Conservation (phyloP, 1,139 yeast genomes). For the Protomyces lactucae-debilis region DNA sequence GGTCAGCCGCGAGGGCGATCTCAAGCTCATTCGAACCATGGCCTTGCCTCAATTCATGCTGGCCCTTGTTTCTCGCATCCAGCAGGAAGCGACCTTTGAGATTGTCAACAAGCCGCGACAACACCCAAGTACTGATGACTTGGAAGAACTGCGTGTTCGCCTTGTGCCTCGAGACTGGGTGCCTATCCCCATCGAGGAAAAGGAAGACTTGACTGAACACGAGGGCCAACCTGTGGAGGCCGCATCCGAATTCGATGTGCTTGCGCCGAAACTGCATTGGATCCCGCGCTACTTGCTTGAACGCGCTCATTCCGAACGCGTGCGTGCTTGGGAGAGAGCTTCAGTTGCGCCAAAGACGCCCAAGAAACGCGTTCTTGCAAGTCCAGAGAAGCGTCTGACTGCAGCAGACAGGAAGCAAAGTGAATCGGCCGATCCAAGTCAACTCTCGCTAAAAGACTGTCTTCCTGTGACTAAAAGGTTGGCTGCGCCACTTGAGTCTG, state of each 20-base stretch:
- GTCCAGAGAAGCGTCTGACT: neutral
- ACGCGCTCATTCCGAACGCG: neutral
- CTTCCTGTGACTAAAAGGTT: neutral
- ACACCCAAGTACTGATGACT: slow-evolving; percentile 1
- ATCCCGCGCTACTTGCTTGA: slow-evolving; percentile 1
- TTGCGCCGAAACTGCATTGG: neutral
- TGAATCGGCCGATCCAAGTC: neutral
- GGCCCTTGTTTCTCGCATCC: neutral
- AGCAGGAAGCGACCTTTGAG: neutral
- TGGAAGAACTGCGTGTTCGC: slow-evolving; percentile 5
- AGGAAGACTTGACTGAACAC: neutral
- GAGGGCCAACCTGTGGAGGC: neutral
- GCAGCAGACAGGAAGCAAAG: neutral
- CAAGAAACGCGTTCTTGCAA: neutral
- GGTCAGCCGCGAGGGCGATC: slow-evolving; percentile 8
- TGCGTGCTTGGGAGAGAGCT: neutral
- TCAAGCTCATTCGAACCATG: slow-evolving; percentile 10
- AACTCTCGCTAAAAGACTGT: neutral
- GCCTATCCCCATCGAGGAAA: neutral
- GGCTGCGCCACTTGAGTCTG: neutral
- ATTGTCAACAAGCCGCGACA: neutral
- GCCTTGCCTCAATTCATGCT: slow-evolving; percentile 13
- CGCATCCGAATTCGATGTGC: slow-evolving; percentile 2
- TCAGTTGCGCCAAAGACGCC: neutral
- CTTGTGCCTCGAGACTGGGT: neutral